A percentile compares a stretch with the other conserved stretches of the same genome.
Conservation (phyloP, 768 basidiomycete species). For the Russula sp. region DNA sequence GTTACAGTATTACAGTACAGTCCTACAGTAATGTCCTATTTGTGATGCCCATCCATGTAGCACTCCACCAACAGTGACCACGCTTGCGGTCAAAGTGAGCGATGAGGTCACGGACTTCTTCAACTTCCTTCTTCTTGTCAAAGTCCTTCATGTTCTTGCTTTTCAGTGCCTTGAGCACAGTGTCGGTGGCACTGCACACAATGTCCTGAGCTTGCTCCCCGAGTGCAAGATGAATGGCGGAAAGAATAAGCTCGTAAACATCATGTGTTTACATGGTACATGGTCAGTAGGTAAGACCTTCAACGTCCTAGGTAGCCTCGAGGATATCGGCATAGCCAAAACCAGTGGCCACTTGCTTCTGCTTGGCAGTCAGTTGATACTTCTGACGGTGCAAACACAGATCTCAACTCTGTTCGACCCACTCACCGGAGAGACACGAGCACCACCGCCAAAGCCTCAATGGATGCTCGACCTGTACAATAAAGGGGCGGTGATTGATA, state of each 20-base stretch:
- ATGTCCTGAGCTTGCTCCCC: conserved; percentile 97
- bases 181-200: conserved; percentile 93
- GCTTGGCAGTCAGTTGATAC: conserved; percentile 53
- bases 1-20: no score
- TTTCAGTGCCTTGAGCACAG: conserved; percentile 83
- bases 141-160: conserved; percentile 89
- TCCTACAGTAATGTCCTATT: no score
- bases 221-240: conserved; percentile 73
- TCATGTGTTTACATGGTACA: conserved; percentile 92
- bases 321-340: conserved; percentile 90
- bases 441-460: conserved; percentile 58
- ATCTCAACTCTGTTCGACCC: conserved; percentile 77
- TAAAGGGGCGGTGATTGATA: conserved; percentile 55
- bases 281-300: conserved; percentile 90
- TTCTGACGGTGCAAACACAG: conserved; percentile 83
- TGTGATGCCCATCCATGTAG: no score
- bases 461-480: conserved; percentile 73
- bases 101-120: conserved; percentile 68
- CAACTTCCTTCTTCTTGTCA: conserved; percentile 94
- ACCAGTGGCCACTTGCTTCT: conserved; percentile 58
- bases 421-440: conserved; percentile 63
- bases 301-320: conserved; percentile 89
- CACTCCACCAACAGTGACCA: no score
- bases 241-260: conserved; percentile 88
- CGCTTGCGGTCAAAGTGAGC: no score